Base-by-base conservation (phyloP, 805 yeast species). In the Suhomyces sp. region DNA sequence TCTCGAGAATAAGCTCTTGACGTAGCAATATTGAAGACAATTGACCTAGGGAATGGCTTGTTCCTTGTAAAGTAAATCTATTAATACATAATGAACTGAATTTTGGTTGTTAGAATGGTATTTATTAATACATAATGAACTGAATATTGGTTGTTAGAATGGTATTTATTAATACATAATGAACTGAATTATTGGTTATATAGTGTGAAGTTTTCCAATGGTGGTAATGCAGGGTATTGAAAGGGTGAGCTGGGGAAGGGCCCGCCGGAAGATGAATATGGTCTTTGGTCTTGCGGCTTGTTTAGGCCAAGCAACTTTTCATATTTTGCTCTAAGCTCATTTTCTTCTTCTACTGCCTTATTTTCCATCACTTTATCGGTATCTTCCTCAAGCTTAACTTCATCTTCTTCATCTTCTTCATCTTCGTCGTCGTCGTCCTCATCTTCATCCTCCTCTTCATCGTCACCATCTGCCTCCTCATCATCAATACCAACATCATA, bases 181-280 rank as follows among this genome's bases (percentile, higher is more conserved):
- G 42, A 38, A 38, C 42, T 38, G 42, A 38, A 38, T 38, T 38
- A 38, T 47, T 36, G 36, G 19, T 35, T 36, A 35, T 33, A 24
- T 7, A 46, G 13, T 44, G 3, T 66, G 67, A 48, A 67, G 66
- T 33, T 52, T 58, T 68, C 70, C 23, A 67, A 44, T 1, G 71
- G 66, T 9, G 71, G 72, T 22, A 66, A 44, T n/a, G 52, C 57
- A 46, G 56, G 57, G 44, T 44, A 48, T 3, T 49, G 49, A 38
- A 54, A 49, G 10, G 44, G 36, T 33, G 13, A 49, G 46, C 26
- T 27, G 33, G 24, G 15, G 17, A 17, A 42, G 6, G 10, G 9
- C 15, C 12, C 12, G 9, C 29, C 9, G 19, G 33, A n/a, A n/a
- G 49, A 22, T 5, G 41, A 45, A 26, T 46, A 44, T 3, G 35